Evolutionary conservation across 2,329 filamentous ascomycete species (phyloP), one percentile per base, ranked within the genome.

Genomic region (Macrophomina pseudophaseolina): DNA sequence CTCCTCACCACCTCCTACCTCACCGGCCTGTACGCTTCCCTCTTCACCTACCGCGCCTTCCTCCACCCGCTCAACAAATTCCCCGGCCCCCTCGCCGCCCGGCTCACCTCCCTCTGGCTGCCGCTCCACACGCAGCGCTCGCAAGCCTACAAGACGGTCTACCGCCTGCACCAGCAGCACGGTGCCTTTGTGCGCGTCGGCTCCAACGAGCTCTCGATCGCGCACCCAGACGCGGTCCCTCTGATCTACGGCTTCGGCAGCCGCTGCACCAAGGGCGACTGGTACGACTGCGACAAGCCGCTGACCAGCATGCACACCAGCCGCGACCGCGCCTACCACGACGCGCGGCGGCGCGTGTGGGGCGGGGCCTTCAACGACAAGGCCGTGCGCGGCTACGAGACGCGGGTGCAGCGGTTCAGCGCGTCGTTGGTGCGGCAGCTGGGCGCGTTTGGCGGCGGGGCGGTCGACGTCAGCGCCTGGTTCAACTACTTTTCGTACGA

Each of bases 401-500:
- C 16, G 3, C 35, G 65, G 6, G 65, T 66, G 32, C 32, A 52
- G 42, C 6, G 16, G 4, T 60, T 51, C 18, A 18, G 44, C 7
- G 7, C 11, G n/a, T 9, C 6, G 9, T 5, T 66, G 35, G 4
- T 54, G 1, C 28, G 16, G 5, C 38, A n/a, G 56, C 63, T 78
- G 14, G 71, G 72, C n/a, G 72, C 73, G 30, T 62, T 72, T 35
- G 68, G 69, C 5, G 63, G 44, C n/a, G 14, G 70, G 3, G 64
- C 1, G 67, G 68, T 78, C 0, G 68, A 75, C 7, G 74, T 74
- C 11, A 74, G 73, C 5, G 68, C 73, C 48, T 77, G 75, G 76
- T 66, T 75, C 32, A 74, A 79, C 59, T 83, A 76, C 68, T 78
- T 83, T 66, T 78, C 79, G 65, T 81, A 84, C 66, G 83, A 85